These are phyloP conservation scores for Calonectria honghensis DNA, from an alignment of 2,329 filamentous ascomycete species.

Conservation along the genomic window DNA sequence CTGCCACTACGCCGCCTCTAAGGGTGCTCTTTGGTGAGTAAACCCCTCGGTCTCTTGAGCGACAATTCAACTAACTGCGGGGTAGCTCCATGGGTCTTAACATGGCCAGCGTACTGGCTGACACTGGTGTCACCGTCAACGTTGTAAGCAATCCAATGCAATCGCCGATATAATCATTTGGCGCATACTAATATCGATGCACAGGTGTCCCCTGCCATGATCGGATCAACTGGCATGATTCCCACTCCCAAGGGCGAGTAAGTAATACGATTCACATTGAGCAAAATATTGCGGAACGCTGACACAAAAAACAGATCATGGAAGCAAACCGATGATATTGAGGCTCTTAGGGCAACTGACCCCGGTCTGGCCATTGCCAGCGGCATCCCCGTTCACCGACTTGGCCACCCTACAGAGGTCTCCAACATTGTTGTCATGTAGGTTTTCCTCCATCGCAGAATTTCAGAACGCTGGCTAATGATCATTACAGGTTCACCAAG, in stretches of 20 bases:
- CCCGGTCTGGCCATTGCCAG: conserved; percentile 60
- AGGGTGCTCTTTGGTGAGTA: conserved; percentile 55
- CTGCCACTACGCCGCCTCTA: conserved; percentile 60
- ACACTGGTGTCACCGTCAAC: conserved; percentile 59
- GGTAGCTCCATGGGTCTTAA: conserved; percentile 60
- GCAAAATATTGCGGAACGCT: background rate
- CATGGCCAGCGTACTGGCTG: conserved; percentile 57
- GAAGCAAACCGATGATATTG: conserved; percentile 54
- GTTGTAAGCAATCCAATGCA: conserved; percentile 49
- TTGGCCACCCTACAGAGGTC: conserved; percentile 60
- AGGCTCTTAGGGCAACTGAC: conserved; percentile 55
- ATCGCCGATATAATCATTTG: background rate
- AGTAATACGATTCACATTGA: background rate
- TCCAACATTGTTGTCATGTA: conserved; percentile 59
- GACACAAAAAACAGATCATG: conserved; percentile 52
- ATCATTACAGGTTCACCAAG: conserved; percentile 26
- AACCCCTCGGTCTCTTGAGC: conserved; percentile 4
- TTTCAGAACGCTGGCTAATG: background rate
- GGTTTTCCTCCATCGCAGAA: conserved; percentile 32
- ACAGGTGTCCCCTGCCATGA: conserved; percentile 60
- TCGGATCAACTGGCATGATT: conserved; percentile 60
- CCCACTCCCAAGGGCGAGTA: conserved; percentile 56
- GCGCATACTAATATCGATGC: background rate
- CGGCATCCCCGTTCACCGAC: conserved; percentile 58
- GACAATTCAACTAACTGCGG: conserved; percentile 1